These are phyloP conservation scores for Rhynchosporium graminicola DNA, from an alignment of 2,329 filamentous ascomycete genomes.

Conservation along the genomic window DNA sequence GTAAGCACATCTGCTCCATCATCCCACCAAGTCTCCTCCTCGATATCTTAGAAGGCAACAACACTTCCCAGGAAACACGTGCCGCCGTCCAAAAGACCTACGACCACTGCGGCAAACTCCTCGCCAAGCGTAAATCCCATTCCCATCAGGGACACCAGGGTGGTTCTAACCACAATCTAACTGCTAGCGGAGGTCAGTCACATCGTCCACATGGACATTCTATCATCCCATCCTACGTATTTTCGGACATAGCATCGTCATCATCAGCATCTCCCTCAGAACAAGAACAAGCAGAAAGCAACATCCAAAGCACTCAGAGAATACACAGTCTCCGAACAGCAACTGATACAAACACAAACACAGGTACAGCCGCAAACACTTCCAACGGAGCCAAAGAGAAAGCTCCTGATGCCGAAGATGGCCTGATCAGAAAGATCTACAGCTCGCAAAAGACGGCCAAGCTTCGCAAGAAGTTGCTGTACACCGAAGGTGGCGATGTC, in stretches of 20 bases:
- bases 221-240: slow-evolving; percentile 18
- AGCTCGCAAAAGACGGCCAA: slow-evolving; percentile 20
- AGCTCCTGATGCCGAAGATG: slow-evolving; percentile 13
- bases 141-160: background rate
- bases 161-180: slow-evolving; percentile 3
- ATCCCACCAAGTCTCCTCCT: slow-evolving; percentile 20
- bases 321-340: slow-evolving; percentile 11
- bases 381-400: background rate
- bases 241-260: slow-evolving; percentile 16
- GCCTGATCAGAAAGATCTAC: slow-evolving; percentile 18
- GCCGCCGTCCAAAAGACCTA: slow-evolving; percentile 21
- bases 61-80: slow-evolving; percentile 14
- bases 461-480: slow-evolving; percentile 23
- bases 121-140: slow-evolving; percentile 9
- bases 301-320: slow-evolving; percentile 13
- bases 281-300: slow-evolving; percentile 15
- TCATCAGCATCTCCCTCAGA: slow-evolving; percentile 11
- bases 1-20: slow-evolving; percentile 16
- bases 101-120: slow-evolving; percentile 17
- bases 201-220: slow-evolving; percentile 10
- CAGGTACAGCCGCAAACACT: background rate
- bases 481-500: slow-evolving; percentile 19
- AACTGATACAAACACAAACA: slow-evolving; percentile 1
- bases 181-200: slow-evolving; percentile 14
- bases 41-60: slow-evolving; percentile 17